phyloP scores from a whole-genome alignment of 805 yeast genomes.

The Starmerella riodocensis region DNA sequence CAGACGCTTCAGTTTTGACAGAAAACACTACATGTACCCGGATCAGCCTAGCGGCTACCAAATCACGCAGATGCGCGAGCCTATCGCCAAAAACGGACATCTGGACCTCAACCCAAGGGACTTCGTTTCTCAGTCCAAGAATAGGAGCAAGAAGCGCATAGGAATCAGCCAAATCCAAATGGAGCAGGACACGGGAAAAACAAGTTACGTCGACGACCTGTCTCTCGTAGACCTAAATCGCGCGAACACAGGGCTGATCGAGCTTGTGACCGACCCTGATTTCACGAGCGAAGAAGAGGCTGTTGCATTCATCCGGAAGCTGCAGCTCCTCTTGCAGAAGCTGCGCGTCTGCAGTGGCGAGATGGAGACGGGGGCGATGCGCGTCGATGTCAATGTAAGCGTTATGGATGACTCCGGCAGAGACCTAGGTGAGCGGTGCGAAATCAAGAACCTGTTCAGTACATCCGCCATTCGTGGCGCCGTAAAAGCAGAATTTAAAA shows the following conservation, averaged over 20 bases:
- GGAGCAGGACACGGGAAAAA: constrained; percentile 90
- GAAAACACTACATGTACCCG: constrained; percentile 92
- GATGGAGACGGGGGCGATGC: constrained; percentile 84
- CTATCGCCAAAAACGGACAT: constrained; percentile 59
- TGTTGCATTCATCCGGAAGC: constrained; percentile 64
- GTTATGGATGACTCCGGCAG: constrained; percentile 28
- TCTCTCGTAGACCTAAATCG: constrained; percentile 67
- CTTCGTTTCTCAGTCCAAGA: constrained; percentile 22
- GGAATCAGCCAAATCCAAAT: constrained; percentile 70
- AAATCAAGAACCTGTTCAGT: constrained; percentile 78
- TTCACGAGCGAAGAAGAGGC: constrained; percentile 56
- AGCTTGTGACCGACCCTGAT: constrained; percentile 84
- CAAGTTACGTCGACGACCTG: constrained; percentile 37
- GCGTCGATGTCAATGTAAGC: constrained; percentile 90
- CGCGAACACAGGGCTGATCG: constrained; percentile 74
- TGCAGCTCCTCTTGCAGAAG: constrained; percentile 55
- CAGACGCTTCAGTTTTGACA: constrained; percentile 55
- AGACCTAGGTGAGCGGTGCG: constrained; percentile 51
- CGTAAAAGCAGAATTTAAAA: constrained; percentile 48
- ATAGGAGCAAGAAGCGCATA: constrained; percentile 16
- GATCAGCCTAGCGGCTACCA: constrained; percentile 96
- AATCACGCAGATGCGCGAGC: constrained; percentile 76
- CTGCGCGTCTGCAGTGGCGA: constrained; percentile 76
- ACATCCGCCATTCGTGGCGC: constrained; percentile 71
- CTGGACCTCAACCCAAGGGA: constrained; percentile 42